A percentile compares a stretch with the other conserved stretches of the same genome.
These are phyloP conservation scores for Boletus putidus DNA, from an alignment of 1,284 basidiomycete genomes.

Conservation along the genomic window DNA sequence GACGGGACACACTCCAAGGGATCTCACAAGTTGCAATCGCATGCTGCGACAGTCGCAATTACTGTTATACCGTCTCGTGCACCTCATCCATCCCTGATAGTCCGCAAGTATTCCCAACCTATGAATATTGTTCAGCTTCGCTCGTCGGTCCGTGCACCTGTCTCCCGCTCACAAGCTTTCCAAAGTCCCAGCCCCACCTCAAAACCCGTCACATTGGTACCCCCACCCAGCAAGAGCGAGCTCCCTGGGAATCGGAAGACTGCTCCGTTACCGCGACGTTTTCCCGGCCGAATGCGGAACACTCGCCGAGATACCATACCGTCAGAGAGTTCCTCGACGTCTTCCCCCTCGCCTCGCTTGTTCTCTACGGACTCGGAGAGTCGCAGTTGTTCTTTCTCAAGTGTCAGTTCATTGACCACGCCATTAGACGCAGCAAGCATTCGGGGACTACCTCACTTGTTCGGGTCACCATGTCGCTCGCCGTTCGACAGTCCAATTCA, in stretches of 20 bases:
- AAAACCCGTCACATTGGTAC: slow-evolving; percentile 18
- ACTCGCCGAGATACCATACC: slow-evolving; percentile 1
- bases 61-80: slow-evolving; percentile 25
- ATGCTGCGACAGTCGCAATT: slow-evolving; percentile 23
- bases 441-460: slow-evolving; percentile 2
- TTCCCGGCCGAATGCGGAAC: background rate
- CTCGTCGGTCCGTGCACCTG: background rate
- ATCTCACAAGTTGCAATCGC: background rate
- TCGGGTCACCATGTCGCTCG: slow-evolving; percentile 3
- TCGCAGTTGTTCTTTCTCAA: slow-evolving; percentile 7
- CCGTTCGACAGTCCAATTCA: background rate
- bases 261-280: slow-evolving; percentile 9
- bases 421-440: background rate
- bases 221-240: background rate
- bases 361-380: slow-evolving; percentile 6
- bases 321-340: slow-evolving; percentile 14
- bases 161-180: slow-evolving; percentile 6
- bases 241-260: slow-evolving; percentile 8
- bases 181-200: background rate
- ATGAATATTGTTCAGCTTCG: background rate
- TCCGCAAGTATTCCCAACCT: background rate
- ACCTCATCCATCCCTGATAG: slow-evolving; percentile 26
- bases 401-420: background rate
- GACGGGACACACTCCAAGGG: slow-evolving; percentile 2
- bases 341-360: slow-evolving; percentile 1